Base-by-base conservation (phyloP, 208 protist species). In the Acanthamoeba quina region DNA sequence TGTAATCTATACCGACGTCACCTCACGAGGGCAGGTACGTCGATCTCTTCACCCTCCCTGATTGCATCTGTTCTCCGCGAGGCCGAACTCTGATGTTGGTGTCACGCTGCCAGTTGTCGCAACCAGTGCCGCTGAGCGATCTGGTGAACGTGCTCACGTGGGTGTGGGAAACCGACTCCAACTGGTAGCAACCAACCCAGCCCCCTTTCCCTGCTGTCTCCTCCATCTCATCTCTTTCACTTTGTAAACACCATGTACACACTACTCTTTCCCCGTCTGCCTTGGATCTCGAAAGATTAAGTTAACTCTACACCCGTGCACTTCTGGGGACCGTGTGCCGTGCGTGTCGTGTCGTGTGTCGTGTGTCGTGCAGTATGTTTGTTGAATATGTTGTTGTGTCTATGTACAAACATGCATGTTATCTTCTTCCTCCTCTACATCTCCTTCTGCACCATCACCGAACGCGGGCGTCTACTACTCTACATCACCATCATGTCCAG, bases 111-210 rank as follows among this genome's bases (percentile, higher is more conserved):
- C 68, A 93, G 89, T 66, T 93, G 2, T 93, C 89, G 52, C 64
- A 93, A 26, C 89, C 89, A 24, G 68, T 93, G 37, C 89, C 89
- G 26, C 44, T 93, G 15, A 66, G 56, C 29, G 89, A 93, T 82
- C 15, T 93, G 29, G 89, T 93, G 24, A 93, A 93, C 68, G 89
- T 93, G 31, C 52, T 93, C 1, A 93, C 89, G 21, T 93, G 89
- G 89, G 89, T 82, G 19, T 93, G 89, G 89, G 89, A 93, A 29
- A 93, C 66, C 3, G 89, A 93, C 21, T 82, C 89, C 31, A 93
- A 91, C 64, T 91, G 85, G 85, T 91, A 78, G 70, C 17, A 68
- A n/a, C 37, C 37, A 37, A 37, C 37, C 37, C 37, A 37, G n/a
- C n/a, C n/a, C 37, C 70, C 62, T 62, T 17, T 62, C 56, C 17